A percentile compares a stretch with the other conserved stretches of the same genome.
Conservation (phyloP, 2,329 filamentous ascomycete genomes). For the Verticillium dahliae region DNA sequence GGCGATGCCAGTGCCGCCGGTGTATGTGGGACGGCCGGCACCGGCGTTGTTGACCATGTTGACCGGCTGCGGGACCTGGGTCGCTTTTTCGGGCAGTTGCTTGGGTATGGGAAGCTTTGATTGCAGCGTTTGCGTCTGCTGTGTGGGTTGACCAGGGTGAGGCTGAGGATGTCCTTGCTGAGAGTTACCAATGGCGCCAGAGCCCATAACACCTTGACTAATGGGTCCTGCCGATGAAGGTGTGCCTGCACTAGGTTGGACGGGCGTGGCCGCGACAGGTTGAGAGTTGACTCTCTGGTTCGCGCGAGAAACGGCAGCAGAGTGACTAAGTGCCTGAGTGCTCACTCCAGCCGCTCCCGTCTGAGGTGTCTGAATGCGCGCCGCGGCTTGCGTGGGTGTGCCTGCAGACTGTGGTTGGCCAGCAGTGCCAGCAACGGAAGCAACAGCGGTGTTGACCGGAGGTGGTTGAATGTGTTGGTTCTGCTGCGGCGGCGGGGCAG, state of each 20-base stretch:
- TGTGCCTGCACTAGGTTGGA: conserved; percentile 21
- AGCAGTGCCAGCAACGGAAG: conserved; percentile 14
- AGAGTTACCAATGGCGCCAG: conserved; percentile 16
- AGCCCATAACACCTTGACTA: conserved; percentile 24
- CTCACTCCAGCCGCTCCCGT: conserved; percentile 30
- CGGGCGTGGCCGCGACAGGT: conserved; percentile 20
- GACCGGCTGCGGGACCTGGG: conserved; percentile 67
- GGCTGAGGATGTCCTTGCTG: conserved; percentile 39
- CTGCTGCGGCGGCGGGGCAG: conserved; percentile 6
- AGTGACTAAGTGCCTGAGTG: conserved; percentile 38
- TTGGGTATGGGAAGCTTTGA: conserved; percentile 79
- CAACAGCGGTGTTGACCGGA: not conserved
- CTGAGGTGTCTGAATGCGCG: conserved; percentile 44
- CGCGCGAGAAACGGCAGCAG: conserved; percentile 42
- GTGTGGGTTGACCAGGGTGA: conserved; percentile 35
- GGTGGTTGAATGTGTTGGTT: not conserved
- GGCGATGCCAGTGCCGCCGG: conserved; percentile 67
- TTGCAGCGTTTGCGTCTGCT: conserved; percentile 32
- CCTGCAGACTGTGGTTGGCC: conserved; percentile 33
- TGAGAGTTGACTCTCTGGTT: conserved; percentile 29
- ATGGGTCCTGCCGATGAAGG: conserved; percentile 21
- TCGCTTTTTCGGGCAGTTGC: conserved; percentile 60
- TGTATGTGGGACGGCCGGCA: conserved; percentile 73
- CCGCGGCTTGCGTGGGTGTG: conserved; percentile 41
- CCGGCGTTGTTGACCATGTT: conserved; percentile 56